These are phyloP conservation scores for Kluyveromyces sp. DNA, from an alignment of 1,139 yeast species.

Conservation along the genomic window DNA sequence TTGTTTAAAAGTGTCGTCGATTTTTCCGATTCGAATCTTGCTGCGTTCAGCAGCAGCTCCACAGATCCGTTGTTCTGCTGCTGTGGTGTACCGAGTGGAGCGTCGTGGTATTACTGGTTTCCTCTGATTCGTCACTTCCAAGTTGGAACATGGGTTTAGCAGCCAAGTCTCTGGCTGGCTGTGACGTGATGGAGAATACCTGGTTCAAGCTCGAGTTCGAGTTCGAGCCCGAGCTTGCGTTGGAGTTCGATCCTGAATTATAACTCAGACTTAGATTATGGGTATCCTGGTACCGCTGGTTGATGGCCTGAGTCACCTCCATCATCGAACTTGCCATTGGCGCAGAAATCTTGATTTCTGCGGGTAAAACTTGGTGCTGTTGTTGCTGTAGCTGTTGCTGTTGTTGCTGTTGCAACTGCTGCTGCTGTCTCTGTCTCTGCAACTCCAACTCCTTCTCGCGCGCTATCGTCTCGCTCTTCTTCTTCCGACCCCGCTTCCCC, in stretches of 20 bases:
- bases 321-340: no score
- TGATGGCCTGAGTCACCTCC: no score
- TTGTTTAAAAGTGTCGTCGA: background rate
- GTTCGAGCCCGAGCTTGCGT: background rate
- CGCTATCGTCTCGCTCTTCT: constrained; percentile 21
- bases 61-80: background rate
- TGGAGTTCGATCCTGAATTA: no score
- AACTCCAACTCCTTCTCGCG: constrained; percentile 4
- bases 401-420: background rate
- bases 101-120: background rate
- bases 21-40: background rate
- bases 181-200: background rate
- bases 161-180: background rate
- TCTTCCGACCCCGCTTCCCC: constrained; percentile 45
- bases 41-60: constrained; percentile 3
- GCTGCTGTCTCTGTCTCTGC: background rate
- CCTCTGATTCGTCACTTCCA: constrained; percentile 4
- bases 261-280: no score
- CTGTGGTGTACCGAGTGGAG: background rate
- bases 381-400: background rate
- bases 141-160: constrained; percentile 4
- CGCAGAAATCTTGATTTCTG: no score
- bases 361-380: no score
- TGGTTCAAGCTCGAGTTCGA: background rate
- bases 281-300: no score